Percentiles rank a stretch among this genome's conserved stretches.
These are phyloP conservation scores for Camelina laxa DNA, from an alignment of 345 rosid genomes.

Conservation along the genomic window DNA sequence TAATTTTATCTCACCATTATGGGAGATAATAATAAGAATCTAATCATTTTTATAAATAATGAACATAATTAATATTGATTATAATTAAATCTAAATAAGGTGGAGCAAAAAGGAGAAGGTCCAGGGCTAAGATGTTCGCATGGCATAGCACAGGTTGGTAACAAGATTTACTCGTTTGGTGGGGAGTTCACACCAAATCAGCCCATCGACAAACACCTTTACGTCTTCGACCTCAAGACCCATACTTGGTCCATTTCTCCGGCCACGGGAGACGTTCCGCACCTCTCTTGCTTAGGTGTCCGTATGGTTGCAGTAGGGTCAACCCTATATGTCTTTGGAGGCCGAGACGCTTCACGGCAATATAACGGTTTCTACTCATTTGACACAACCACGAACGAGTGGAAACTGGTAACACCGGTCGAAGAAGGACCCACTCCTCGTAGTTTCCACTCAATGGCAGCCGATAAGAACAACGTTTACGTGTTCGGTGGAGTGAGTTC, in stretches of 20 bases:
- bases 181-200: slow-evolving; percentile 39
- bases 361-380: slow-evolving; percentile 42
- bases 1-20: not conserved
- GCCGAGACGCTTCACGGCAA: slow-evolving; percentile 30
- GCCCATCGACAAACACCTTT: slow-evolving; percentile 41
- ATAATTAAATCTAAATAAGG: not conserved
- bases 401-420: slow-evolving; percentile 37
- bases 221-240: slow-evolving; percentile 37
- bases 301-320: slow-evolving; percentile 32
- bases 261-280: slow-evolving; percentile 34
- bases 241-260: slow-evolving; percentile 33
- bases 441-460: slow-evolving; percentile 47
- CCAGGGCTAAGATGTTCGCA: slow-evolving; percentile 42
- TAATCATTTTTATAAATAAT: not conserved
- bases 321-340: slow-evolving; percentile 37
- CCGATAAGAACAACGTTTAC: slow-evolving; percentile 34
- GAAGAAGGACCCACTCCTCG: slow-evolving; percentile 44
- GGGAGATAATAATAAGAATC: not conserved
- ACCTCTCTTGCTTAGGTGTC: slow-evolving; percentile 39
- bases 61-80: not conserved
- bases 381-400: slow-evolving; percentile 34
- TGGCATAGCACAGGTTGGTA: slow-evolving; percentile 39
- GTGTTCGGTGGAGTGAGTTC: slow-evolving; percentile 41
- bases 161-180: slow-evolving; percentile 42
- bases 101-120: slow-evolving; percentile 38